A percentile compares a stretch with the other conserved stretches of the same genome.
phyloP scores from a whole-genome alignment of 345 rosid species.

The Lumnitzera littorea region DNA sequence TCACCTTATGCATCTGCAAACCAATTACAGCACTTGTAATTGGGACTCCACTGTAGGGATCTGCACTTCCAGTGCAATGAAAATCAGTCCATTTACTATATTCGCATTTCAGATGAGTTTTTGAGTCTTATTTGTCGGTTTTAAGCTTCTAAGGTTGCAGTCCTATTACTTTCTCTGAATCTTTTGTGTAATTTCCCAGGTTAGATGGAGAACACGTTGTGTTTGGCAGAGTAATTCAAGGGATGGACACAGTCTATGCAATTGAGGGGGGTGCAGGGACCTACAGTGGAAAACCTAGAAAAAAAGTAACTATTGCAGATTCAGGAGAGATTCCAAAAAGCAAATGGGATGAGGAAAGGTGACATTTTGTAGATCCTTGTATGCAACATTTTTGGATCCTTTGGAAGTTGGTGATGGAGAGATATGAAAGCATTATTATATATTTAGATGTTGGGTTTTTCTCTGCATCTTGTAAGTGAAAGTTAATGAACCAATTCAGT shows the following conservation, averaged over 20 bases:
- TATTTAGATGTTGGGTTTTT: no score
- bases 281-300: conserved; percentile 86
- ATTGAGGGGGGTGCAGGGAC: conserved; percentile 99
- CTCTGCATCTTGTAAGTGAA: no score
- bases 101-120: no score
- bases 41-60: no score
- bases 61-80: no score
- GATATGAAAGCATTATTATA: not conserved
- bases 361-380: conserved; percentile 16
- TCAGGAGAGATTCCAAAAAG: conserved; percentile 78
- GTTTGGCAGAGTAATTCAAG: conserved; percentile 87
- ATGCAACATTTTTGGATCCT: not conserved
- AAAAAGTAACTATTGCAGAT: conserved; percentile 75
- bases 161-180: not conserved
- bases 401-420: no score
- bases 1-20: no score
- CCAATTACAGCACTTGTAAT: no score
- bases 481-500: no score
- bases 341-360: conserved; percentile 83
- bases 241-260: conserved; percentile 81
- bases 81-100: no score
- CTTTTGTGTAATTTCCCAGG: conserved; percentile 25
- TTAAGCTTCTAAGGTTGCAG: not conserved
- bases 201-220: conserved; percentile 97
- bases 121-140: no score